These are phyloP conservation scores for Rhodotorula sp. DNA, from an alignment of 1,284 basidiomycete genomes.

Conservation along the genomic window DNA sequence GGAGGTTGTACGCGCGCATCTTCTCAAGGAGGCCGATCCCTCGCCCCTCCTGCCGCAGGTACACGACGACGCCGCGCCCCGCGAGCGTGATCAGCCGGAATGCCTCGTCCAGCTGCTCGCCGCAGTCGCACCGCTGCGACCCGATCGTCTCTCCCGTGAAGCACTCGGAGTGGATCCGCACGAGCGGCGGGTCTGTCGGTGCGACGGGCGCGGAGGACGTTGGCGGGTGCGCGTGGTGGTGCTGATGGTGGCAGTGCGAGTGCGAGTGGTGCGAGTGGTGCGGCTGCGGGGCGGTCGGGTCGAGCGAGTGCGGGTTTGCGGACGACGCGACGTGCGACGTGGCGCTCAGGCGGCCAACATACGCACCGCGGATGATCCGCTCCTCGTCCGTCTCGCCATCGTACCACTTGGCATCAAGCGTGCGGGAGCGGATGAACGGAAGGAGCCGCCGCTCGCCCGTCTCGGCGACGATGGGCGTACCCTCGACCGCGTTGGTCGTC, in stretches of 20 bases:
- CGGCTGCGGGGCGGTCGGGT: neutral
- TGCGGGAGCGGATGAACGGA: slow-evolving; percentile 70
- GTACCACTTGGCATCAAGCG: slow-evolving; percentile 83
- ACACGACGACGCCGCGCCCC: slow-evolving; percentile 91
- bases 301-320: slow-evolving; percentile 35
- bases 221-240: neutral
- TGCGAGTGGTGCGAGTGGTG: neutral
- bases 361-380: slow-evolving; percentile 89
- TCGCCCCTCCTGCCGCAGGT: slow-evolving; percentile 97
- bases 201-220: neutral
- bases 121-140: slow-evolving; percentile 98
- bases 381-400: slow-evolving; percentile 90
- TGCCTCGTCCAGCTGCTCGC: slow-evolving; percentile 96
- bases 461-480: slow-evolving; percentile 47
- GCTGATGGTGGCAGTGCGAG: neutral
- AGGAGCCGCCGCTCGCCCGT: slow-evolving; percentile 48
- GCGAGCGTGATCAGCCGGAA: slow-evolving; percentile 81
- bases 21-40: slow-evolving; percentile 96
- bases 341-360: slow-evolving; percentile 76
- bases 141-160: slow-evolving; percentile 98
- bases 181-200: slow-evolving; percentile 64
- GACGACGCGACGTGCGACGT: slow-evolving; percentile 63
- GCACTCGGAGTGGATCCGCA: slow-evolving; percentile 97
- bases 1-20: slow-evolving; percentile 95
- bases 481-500: slow-evolving; percentile 53